Conservation (phyloP, 306 rosid genomes). For the Phaseolus lunatus region DNA sequence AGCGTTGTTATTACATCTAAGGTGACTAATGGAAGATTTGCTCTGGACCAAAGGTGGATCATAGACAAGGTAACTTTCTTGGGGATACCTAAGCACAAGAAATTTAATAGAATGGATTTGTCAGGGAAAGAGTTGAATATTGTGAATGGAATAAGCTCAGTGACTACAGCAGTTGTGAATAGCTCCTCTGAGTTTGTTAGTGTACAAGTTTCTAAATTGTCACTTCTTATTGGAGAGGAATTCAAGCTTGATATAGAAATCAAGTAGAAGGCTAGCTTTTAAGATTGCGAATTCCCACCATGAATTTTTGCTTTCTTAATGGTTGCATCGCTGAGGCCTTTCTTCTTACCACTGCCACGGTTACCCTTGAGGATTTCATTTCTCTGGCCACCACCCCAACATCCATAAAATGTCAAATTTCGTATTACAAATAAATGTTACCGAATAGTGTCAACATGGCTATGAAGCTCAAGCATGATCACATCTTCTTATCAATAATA, state of each 20-base stretch:
- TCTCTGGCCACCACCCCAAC: neutral
- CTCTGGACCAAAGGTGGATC: constrained; percentile 65
- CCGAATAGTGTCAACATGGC: constrained; percentile 5
- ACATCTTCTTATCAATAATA: neutral
- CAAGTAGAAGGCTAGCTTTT: constrained; percentile 25
- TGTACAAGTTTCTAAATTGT: constrained; percentile 55
- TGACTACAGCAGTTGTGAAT: constrained; percentile 38
- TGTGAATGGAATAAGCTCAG: constrained; percentile 44
- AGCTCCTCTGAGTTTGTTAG: constrained; percentile 48
- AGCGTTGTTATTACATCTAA: constrained; percentile 53
- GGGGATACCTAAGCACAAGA: constrained; percentile 60
- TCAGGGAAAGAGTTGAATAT: constrained; percentile 40
- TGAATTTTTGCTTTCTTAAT: constrained; percentile 12
- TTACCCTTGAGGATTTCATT: neutral
- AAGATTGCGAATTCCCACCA: neutral
- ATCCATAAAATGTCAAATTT: constrained; percentile 3
- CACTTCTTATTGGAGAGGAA: constrained; percentile 68
- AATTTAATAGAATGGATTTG: neutral
- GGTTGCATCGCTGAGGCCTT: neutral
- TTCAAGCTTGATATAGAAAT: constrained; percentile 57
- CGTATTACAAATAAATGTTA: constrained; percentile 18
- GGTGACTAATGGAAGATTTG: constrained; percentile 66
- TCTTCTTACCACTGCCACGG: neutral
- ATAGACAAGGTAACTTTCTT: constrained; percentile 65
- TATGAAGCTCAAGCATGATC: neutral